Evolutionary conservation across 176 grass and related monocot genomes (phyloP).

Genomic region (Tuctoria greenei): DNA sequence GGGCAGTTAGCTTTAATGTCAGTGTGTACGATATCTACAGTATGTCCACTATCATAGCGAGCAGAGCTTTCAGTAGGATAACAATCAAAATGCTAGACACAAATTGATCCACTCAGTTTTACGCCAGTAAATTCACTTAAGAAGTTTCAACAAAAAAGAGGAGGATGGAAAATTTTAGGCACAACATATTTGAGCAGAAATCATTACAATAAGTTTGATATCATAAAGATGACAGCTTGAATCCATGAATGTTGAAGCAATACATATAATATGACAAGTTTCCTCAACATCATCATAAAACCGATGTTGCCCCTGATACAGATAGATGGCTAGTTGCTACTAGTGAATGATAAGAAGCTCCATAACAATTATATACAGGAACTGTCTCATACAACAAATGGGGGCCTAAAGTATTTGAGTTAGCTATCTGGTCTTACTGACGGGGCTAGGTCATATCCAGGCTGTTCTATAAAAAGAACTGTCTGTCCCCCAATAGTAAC

Average conservation of each 20-base stretch:
- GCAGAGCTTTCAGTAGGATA: conserved; percentile 10
- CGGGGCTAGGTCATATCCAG: conserved; percentile 30
- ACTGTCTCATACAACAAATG: conserved; percentile 35
- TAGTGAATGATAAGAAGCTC: conserved; percentile 29
- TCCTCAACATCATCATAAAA: conserved; percentile 48
- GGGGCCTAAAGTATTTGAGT: conserved; percentile 31
- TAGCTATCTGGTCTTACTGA: conserved; percentile 36
- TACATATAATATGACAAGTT: conserved; percentile 18
- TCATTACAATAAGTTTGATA: conserved; percentile 23
- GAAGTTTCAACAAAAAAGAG: neutral
- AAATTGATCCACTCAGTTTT: neutral
- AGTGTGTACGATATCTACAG: neutral
- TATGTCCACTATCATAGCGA: neutral
- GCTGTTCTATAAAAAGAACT: conserved; percentile 41
- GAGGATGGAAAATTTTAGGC: no score
- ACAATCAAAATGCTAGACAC: neutral
- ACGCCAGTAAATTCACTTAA: neutral
- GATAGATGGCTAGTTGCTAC: conserved; percentile 24
- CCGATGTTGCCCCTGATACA: conserved; percentile 20
- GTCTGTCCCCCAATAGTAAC: conserved; percentile 33
- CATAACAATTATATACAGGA: conserved; percentile 46
- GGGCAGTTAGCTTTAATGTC: neutral
- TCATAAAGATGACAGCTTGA: conserved; percentile 14
- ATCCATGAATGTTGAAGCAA: conserved; percentile 5
- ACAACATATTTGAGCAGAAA: conserved; percentile 5